A percentile compares a stretch with the other conserved stretches of the same genome.
phyloP scores from a whole-genome alignment of 2,329 filamentous ascomycete genomes.

The Ampelomyces quisqualis region DNA sequence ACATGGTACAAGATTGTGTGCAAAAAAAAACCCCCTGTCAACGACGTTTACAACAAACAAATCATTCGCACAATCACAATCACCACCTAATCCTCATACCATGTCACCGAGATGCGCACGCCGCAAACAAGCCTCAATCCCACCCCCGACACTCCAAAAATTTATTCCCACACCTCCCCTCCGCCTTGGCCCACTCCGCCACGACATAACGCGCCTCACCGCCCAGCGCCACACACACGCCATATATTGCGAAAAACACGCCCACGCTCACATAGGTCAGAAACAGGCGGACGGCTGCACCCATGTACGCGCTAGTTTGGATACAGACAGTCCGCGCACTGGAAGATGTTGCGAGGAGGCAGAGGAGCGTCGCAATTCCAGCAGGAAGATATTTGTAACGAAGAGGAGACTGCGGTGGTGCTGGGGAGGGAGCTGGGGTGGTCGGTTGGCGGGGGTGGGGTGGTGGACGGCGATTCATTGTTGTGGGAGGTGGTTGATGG shows the following conservation, averaged over 20 bases:
- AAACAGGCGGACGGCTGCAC: not conserved
- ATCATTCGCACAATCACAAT: no score
- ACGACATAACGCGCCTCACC: not conserved
- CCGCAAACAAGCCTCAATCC: no score
- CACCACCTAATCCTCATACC: no score
- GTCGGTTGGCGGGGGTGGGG: not conserved
- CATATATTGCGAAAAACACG: not conserved
- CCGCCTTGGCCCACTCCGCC: not conserved
- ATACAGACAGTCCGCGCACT: constrained; percentile 6
- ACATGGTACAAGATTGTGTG: no score
- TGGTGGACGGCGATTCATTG: not conserved
- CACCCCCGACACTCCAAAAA: not conserved
- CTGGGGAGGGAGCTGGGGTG: not conserved
- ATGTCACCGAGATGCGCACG: no score
- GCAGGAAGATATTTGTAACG: constrained; percentile 1
- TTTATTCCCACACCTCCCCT: not conserved
- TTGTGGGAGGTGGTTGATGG: not conserved
- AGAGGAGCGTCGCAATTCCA: constrained; percentile 9
- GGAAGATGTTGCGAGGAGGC: not conserved
- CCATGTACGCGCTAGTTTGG: constrained; percentile 2
- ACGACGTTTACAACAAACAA: no score
- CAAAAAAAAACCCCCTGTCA: no score
- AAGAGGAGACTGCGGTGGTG: not conserved
- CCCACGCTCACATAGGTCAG: not conserved
- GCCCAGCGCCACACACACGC: not conserved